Evolutionary conservation across 176 grass and related monocot species (phyloP), one percentile per base, ranked within the genome.

Genomic region (Oryza coarctata): DNA sequence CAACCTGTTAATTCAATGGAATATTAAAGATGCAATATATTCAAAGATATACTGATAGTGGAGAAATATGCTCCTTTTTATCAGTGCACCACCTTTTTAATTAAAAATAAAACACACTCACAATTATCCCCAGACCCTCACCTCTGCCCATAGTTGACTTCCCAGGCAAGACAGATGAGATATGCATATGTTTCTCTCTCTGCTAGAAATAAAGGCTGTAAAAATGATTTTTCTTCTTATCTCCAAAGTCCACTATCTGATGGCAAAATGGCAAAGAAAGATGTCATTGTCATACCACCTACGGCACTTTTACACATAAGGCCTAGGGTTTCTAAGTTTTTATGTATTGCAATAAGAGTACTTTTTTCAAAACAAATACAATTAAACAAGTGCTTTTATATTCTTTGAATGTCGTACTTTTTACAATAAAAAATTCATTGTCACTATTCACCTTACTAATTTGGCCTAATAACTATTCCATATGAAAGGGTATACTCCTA

Each of bases 181-280:
- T 68, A 83, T 73, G 70, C 4, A 25, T 65, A 57, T 52, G 15
- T 77, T 36, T 63, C 12, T 65, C 33, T 38, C 12, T 43, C 22
- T 71, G 34, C 28, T 77, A 65, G 43, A 65, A 78, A 81, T 87
- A 87, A 84, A 80, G 39, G 41, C 65, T 32, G 31, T 38, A 73
- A 61, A 88, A 84, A 81, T 62, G 13, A 38, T 30, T 20, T 76
- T 49, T 84, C 45, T 78, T 73, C 55, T 78, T 78, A 68, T 77
- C 85, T 63, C 15, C 71, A 79, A 91, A 91, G 86, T 91, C 86
- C 79, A 91, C 82, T 77, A 75, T 86, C 90, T 41, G 72, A 17
- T 52, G 82, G 27, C 78, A 47, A 72, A 25, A 17, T 52, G 82
- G 27, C 78, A 47, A 72, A 25, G 82, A 65, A 65, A 22, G 68